phyloP scores from a whole-genome alignment of 2,329 filamentous ascomycete genomes.

The Didymellaceae sp. region DNA sequence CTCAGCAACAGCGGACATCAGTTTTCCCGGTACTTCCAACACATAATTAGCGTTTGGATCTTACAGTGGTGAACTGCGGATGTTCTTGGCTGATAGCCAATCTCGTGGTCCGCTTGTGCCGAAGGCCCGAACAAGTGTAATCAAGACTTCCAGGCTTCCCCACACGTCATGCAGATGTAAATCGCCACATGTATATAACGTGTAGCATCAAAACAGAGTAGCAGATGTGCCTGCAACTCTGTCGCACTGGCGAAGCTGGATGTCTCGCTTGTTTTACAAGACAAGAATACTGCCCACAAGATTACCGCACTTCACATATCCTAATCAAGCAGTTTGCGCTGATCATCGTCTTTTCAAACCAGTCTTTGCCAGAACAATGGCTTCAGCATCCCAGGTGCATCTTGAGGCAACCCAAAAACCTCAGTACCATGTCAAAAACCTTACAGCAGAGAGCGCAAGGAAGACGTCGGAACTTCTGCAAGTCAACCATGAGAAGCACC shows the following conservation, averaged over 20 bases:
- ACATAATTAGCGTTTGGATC: too few relatives aligned
- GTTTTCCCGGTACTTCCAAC: too few relatives aligned
- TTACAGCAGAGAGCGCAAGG: slow-evolving; percentile 65
- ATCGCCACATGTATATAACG: slow-evolving; percentile 4
- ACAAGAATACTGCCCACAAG: too few relatives aligned
- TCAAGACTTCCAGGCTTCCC: too few relatives aligned
- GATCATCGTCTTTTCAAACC: not conserved
- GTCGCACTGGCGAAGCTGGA: too few relatives aligned
- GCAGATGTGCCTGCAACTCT: too few relatives aligned
- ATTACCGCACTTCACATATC: not conserved
- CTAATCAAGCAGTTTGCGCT: not conserved
- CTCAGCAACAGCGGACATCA: too few relatives aligned
- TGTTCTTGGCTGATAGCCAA: slow-evolving; percentile 1
- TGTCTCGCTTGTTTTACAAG: too few relatives aligned
- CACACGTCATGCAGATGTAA: slow-evolving; percentile 8
- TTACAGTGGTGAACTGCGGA: not conserved
- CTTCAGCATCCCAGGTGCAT: slow-evolving; percentile 44
- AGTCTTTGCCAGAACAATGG: slow-evolving; percentile 36
- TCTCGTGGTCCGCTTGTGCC: slow-evolving; percentile 1
- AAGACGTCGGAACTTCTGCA: slow-evolving; percentile 74
- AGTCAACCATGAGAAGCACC: slow-evolving; percentile 74
- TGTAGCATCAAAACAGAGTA: not conserved
- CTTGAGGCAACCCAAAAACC: slow-evolving; percentile 54
- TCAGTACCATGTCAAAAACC: slow-evolving; percentile 54
- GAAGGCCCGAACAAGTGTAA: slow-evolving; percentile 7